Percentiles rank a stretch among this genome's conserved stretches.
These are phyloP conservation scores for Prunus yedoensis DNA, from an alignment of 331 rosid genomes.

Conservation along the genomic window DNA sequence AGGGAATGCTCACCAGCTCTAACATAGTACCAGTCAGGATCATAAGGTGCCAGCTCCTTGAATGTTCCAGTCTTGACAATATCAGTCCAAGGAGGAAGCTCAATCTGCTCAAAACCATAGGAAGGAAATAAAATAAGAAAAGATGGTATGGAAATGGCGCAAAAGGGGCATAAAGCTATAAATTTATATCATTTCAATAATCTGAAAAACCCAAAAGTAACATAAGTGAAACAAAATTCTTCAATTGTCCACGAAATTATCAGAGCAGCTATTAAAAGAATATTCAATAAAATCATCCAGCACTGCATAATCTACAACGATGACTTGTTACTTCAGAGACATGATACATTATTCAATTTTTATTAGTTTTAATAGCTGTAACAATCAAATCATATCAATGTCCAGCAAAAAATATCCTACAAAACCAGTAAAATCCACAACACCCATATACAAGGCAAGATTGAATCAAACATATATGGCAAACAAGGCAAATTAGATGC, in stretches of 20 bases:
- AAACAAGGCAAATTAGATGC: background rate
- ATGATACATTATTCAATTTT: background rate
- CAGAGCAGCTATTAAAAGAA: background rate
- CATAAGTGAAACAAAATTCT: background rate
- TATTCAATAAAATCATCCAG: background rate
- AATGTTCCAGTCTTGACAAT: slow-evolving; percentile 75
- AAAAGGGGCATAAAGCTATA: background rate
- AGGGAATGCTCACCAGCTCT: slow-evolving; percentile 58
- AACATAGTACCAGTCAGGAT: slow-evolving; percentile 79
- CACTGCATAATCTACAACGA: background rate
- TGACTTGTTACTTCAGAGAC: background rate
- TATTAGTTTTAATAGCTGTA: background rate
- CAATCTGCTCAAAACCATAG: slow-evolving; percentile 36
- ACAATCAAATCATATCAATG: background rate
- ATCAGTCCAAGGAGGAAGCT: slow-evolving; percentile 84
- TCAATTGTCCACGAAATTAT: background rate
- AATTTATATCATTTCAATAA: background rate
- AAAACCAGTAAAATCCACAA: background rate
- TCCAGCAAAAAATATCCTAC: background rate
- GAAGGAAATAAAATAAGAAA: background rate
- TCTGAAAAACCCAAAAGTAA: background rate
- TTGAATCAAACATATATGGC: background rate
- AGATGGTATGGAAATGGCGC: background rate
- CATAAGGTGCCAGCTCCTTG: slow-evolving; percentile 81
- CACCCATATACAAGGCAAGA: background rate